Percentiles rank a stretch among this genome's conserved stretches.
Conservation (phyloP, 495 filamentous ascomycete species). For the Neurospora sp. region DNA sequence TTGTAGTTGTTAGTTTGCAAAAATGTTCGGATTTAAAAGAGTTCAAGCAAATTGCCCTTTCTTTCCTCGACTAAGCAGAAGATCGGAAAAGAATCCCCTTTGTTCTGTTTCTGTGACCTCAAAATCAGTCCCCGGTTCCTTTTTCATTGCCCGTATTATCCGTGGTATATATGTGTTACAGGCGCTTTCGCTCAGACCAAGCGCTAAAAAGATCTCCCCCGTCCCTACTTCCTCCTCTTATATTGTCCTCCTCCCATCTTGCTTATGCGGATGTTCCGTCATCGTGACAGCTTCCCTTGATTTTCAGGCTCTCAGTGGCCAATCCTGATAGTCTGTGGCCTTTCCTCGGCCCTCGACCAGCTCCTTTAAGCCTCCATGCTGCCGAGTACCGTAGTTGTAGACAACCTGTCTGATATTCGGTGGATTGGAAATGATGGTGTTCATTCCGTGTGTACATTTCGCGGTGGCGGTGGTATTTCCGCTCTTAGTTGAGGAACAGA, state of each 20-base stretch:
- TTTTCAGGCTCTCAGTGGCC: not conserved
- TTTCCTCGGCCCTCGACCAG: not conserved
- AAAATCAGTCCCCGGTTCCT: not conserved
- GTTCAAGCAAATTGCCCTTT: not conserved
- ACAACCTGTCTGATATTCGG: not conserved
- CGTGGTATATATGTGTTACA: not conserved
- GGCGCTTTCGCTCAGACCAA: not conserved
- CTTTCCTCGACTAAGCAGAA: not conserved
- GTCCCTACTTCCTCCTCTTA: not conserved
- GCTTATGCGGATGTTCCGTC: not conserved
- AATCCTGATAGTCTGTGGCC: not conserved
- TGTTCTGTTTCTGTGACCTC: not conserved
- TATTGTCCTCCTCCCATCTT: not conserved
- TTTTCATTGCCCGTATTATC: not conserved
- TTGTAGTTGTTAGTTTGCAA: not conserved
- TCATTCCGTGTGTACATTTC: not conserved
- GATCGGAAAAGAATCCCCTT: not conserved
- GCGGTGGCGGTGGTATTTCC: not conserved
- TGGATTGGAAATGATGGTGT: not conserved
- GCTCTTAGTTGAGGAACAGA: slow-evolving; percentile 51
- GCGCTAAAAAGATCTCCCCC: not conserved
- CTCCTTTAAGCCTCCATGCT: not conserved
- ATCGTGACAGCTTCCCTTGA: not conserved
- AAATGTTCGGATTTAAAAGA: not conserved
- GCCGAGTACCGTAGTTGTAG: not conserved